Evolutionary conservation across 2,329 filamentous ascomycete species (phyloP).

Genomic region (Peltaster fructicola): DNA sequence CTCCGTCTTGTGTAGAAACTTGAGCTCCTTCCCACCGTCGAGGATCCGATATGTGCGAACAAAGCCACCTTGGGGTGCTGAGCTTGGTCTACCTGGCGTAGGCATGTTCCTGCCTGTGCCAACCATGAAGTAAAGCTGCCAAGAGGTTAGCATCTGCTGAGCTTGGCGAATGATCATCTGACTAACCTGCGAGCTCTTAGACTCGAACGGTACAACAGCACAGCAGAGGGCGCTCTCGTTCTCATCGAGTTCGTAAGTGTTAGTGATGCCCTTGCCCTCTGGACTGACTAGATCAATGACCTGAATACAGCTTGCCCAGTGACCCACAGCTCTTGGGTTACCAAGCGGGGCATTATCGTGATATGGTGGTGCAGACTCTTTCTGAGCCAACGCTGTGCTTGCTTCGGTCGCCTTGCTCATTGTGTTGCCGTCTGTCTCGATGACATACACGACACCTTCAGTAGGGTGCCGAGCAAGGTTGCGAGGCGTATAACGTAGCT

Average conservation of each 20-base stretch:
- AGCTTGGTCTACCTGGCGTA: slow-evolving; percentile 5
- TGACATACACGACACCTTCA: slow-evolving; percentile 77
- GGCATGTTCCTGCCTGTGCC: slow-evolving; percentile 80
- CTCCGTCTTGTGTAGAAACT: slow-evolving; percentile 93
- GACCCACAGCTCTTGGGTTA: slow-evolving; percentile 62
- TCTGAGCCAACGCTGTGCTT: slow-evolving; percentile 24
- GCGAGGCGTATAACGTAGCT: slow-evolving; percentile 77
- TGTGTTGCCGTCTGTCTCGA: slow-evolving; percentile 85
- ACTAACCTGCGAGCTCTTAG: no score
- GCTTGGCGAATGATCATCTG: no score
- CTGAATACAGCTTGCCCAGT: slow-evolving; percentile 93
- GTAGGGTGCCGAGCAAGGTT: slow-evolving; percentile 78
- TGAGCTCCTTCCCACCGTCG: slow-evolving; percentile 69
- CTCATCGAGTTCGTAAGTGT: slow-evolving; percentile 64
- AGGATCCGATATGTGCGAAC: slow-evolving; percentile 86
- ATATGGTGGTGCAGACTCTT: no score
- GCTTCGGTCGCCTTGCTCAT: slow-evolving; percentile 51
- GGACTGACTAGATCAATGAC: slow-evolving; percentile 58
- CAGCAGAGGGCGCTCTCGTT: slow-evolving; percentile 87
- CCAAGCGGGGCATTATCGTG: no score
- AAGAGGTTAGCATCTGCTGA: no score
- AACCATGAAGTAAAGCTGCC: slow-evolving; percentile 80
- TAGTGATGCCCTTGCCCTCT: slow-evolving; percentile 33
- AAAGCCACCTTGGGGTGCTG: slow-evolving; percentile 37
- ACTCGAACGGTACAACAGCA: slow-evolving; percentile 68